Evolutionary conservation across 768 basidiomycete genomes (phyloP), one percentile per base, ranked within the genome.

Genomic region (Lactarius psammicola): DNA sequence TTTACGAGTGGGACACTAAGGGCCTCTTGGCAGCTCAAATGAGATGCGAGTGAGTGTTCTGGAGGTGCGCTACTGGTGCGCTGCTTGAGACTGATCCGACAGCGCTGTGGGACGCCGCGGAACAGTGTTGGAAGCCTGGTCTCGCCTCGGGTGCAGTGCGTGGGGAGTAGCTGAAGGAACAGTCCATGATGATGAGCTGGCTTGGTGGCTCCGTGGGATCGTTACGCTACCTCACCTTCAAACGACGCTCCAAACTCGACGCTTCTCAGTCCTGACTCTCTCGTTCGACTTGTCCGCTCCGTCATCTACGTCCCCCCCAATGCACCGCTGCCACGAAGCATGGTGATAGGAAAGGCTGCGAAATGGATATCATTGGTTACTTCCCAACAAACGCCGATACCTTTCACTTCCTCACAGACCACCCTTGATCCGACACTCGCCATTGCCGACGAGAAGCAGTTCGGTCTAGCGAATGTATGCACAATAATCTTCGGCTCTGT

Each of bases 381-480:
- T n/a, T n/a, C n/a, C n/a, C n/a, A n/a, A 8, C 59, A 59, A 15
- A 11, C 68, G n/a, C n/a, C n/a, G n/a, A n/a, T n/a, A 2, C 51
- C 66, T 7, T 51, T 65, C 38, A 23, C 58, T 26, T 31, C 40
- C 9, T 17, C 42, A 26, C 51, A 46, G 31, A 63, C 60, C 42
- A 56, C 56, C 55, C 40, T 61, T 31, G 61, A 62, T 18, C 68
- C 72, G 34, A 65, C 71, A 40, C 61, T 79, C 67, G 79, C 81
- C 56, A 80, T 85, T 17, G 85, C 91, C 64, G 90, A 92, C 77
- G 85, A 84, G 65, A 94, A 94, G 82, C 89, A 87, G 74, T 96
- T 95, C 80, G 96, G 96, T n/a, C 81, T 97, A 60, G 96, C 97
- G 82, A 98, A 98, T 76, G 94, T 95, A 76, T 73, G 94, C n/a